Conservation (phyloP, 495 filamentous ascomycete species). For the Penicillium turbatum region DNA sequence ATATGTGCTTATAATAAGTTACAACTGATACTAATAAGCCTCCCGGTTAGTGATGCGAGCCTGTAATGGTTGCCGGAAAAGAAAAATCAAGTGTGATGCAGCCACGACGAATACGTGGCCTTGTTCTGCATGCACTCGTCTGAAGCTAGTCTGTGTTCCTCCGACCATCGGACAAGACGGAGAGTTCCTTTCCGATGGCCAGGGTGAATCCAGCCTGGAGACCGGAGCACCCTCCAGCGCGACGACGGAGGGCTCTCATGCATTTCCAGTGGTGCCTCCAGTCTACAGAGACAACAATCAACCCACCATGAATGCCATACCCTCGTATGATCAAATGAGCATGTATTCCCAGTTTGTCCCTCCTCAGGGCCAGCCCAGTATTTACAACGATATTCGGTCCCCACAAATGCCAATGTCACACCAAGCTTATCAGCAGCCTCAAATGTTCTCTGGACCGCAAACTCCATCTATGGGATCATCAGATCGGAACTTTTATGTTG, state of each 20-base stretch:
- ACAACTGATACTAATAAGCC: constrained; percentile 7
- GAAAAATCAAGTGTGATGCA: constrained; percentile 90
- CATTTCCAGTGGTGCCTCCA: constrained; percentile 28
- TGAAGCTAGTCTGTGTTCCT: constrained; percentile 91
- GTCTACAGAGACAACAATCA: constrained; percentile 27
- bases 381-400: constrained; percentile 69
- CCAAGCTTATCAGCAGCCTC: constrained; percentile 43
- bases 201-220: constrained; percentile 26
- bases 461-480: constrained; percentile 44
- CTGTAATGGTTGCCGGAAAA: constrained; percentile 88
- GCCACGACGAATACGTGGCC: constrained; percentile 98
- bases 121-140: constrained; percentile 85
- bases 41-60: constrained; percentile 82
- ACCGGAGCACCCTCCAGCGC: constrained; percentile 20
- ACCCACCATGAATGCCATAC: constrained; percentile 20
- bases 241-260: constrained; percentile 27
- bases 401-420: constrained; percentile 42
- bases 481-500: constrained; percentile 33
- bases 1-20: not conserved
- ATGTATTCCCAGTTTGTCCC: constrained; percentile 36
- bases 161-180: constrained; percentile 85
- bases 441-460: constrained; percentile 52
- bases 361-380: constrained; percentile 63
- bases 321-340: constrained; percentile 35
- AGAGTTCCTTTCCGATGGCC: constrained; percentile 51